Percentiles rank a stretch among this genome's conserved stretches.
phyloP scores from a whole-genome alignment of 371 early-diverging fungal genomes.

The Mortierella sp. region DNA sequence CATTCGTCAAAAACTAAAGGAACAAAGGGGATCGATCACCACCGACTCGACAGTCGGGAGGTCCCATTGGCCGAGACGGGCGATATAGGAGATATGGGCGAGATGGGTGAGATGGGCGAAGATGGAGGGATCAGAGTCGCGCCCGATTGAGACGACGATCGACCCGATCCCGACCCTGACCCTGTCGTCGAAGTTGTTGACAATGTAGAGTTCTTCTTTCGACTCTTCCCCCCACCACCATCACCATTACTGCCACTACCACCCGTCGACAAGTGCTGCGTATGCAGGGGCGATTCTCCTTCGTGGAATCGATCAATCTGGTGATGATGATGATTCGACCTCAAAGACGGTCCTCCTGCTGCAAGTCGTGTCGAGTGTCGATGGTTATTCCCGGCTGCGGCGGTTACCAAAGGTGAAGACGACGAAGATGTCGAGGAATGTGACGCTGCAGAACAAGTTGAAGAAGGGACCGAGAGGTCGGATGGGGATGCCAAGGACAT shows the following conservation, averaged over 20 bases:
- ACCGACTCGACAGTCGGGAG: slow-evolving; percentile 25
- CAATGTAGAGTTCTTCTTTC: background rate
- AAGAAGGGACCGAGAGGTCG: background rate
- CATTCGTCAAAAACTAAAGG: background rate
- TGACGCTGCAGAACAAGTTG: background rate
- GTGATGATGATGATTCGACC: background rate
- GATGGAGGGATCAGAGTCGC: slow-evolving; percentile 10
- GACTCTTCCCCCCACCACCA: background rate
- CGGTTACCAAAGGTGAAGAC: background rate
- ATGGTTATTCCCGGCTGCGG: background rate
- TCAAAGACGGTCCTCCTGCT: slow-evolving; percentile 8
- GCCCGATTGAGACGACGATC: background rate
- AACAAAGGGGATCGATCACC: background rate
- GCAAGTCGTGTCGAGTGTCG: background rate
- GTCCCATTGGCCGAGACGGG: slow-evolving; percentile 17
- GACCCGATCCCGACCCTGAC: too few species aligned
- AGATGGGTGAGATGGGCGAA: slow-evolving; percentile 28
- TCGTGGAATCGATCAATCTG: slow-evolving; percentile 15
- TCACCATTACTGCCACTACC: background rate
- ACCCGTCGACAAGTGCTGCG: background rate
- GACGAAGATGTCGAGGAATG: background rate
- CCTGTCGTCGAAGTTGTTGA: background rate
- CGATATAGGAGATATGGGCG: slow-evolving; percentile 20
- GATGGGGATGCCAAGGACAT: background rate
- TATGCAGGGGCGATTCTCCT: slow-evolving; percentile 10